These are phyloP conservation scores for Mortierella claussenii DNA, from an alignment of 192 early-diverging fungal species.

Conservation along the genomic window DNA sequence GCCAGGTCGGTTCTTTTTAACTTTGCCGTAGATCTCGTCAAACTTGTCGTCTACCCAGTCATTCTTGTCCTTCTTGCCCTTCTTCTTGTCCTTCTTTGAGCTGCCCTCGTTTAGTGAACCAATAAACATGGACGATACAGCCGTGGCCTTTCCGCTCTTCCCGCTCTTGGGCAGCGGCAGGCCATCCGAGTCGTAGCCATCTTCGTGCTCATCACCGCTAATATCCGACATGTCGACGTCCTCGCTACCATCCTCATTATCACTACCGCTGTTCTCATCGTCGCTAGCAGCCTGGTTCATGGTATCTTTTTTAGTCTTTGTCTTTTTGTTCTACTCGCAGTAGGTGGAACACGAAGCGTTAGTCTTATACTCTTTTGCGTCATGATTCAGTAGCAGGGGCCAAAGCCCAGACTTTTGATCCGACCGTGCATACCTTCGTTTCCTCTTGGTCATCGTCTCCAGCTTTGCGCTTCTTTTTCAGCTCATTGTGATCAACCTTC, in stretches of 20 bases:
- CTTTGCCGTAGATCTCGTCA: slow-evolving; percentile 61
- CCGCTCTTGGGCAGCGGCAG: slow-evolving; percentile 29
- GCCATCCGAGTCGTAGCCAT: slow-evolving; percentile 52
- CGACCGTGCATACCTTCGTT: neutral
- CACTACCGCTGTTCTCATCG: slow-evolving; percentile 47
- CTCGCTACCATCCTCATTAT: slow-evolving; percentile 6
- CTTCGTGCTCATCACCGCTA: slow-evolving; percentile 32
- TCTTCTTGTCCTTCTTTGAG: slow-evolving; percentile 44
- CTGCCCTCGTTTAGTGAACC: slow-evolving; percentile 35
- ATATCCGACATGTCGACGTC: slow-evolving; percentile 24
- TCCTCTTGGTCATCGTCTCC: slow-evolving; percentile 27
- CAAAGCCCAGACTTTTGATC: slow-evolving; percentile 1
- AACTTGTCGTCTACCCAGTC: slow-evolving; percentile 57
- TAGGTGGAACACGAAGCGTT: too few relatives aligned
- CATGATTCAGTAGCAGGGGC: too few relatives aligned
- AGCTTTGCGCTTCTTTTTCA: slow-evolving; percentile 45
- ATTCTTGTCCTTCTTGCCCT: slow-evolving; percentile 47
- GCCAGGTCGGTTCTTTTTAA: slow-evolving; percentile 65
- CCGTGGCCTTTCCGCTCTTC: slow-evolving; percentile 12
- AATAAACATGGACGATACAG: slow-evolving; percentile 42
- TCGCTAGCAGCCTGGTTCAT: slow-evolving; percentile 30
- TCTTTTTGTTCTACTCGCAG: slow-evolving; percentile 28
- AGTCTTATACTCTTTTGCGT: too few relatives aligned
- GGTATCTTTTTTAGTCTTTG: slow-evolving; percentile 34
- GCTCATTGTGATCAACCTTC: slow-evolving; percentile 17